Evolutionary conservation across 2,329 filamentous ascomycete species (phyloP).

Genomic region (Trichoderma hamatum): DNA sequence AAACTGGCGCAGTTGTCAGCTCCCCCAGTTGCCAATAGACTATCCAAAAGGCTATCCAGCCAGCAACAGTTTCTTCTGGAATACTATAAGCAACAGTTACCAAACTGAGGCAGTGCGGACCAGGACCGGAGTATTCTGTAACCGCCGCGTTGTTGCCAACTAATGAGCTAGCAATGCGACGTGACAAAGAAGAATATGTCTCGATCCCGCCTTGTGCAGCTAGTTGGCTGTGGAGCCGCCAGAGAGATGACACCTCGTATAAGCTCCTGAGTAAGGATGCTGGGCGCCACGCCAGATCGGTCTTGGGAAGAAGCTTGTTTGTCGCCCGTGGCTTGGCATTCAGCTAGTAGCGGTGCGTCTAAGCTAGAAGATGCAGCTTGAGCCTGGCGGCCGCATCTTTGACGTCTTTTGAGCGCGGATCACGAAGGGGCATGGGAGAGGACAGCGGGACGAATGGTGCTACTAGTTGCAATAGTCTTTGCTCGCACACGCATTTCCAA

Average conservation of each 20-base stretch:
- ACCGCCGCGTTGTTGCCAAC: neutral
- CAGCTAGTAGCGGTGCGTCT: neutral
- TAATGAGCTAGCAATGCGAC: neutral
- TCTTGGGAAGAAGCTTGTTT: slow-evolving; percentile 25
- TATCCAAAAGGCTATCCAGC: neutral
- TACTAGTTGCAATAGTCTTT: neutral
- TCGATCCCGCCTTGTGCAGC: neutral
- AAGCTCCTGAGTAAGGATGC: slow-evolving; percentile 17
- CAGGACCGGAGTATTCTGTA: slow-evolving; percentile 3
- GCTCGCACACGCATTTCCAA: neutral
- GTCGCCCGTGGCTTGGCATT: slow-evolving; percentile 13
- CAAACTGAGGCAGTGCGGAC: neutral
- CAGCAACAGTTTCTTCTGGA: neutral
- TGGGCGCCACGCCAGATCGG: slow-evolving; percentile 21
- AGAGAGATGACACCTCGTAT: slow-evolving; percentile 24
- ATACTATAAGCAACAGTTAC: neutral
- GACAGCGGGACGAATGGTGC: neutral
- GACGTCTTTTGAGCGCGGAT: neutral
- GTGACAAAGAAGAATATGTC: neutral
- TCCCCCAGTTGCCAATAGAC: neutral
- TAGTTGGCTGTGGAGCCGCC: slow-evolving; percentile 3
- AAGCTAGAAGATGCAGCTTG: neutral
- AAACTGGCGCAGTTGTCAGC: neutral
- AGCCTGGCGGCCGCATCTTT: neutral
- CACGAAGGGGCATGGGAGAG: neutral